Base-by-base conservation (phyloP, 1,284 basidiomycete species). In the Ceratobasidium sp. region DNA sequence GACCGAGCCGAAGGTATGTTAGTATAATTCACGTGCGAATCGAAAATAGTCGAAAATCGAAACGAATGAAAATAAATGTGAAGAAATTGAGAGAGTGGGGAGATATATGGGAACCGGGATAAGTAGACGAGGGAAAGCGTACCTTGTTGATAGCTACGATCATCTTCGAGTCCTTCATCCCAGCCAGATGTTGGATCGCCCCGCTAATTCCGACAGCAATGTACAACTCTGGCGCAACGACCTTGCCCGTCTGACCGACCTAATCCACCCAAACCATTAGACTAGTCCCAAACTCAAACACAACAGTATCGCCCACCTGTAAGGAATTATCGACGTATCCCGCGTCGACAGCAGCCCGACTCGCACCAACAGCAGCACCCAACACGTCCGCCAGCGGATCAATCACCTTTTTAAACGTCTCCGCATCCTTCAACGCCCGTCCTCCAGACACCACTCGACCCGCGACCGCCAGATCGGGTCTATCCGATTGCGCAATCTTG, bases 71-170 rank as follows among this genome's bases (percentile, higher is more conserved):
- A 64, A 74, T 5, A 20, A 62, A 46, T 12, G 0, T 74, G 66
- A 13, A 48, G 28, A 65, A 76, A 81, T 33, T 33, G 33, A 33
- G 33, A 33, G 33, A 33, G 33, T 4, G 33, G 33, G 33, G 33
- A 33, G 33, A 33, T 33, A 33, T 33, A 33, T 33, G 33, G 33
- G 33, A 33, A 33, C 33, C 4, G 33, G 2, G 33, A 33, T 33
- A 33, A 13, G 44, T 6, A 40, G 12, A 38, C 5, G 46, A 17
- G 40, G 42, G 15, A 52, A 3, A 15, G 79, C 83, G 71, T 77
- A 91, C 96, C 90, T 99, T 99, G 89, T 99, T 99, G 82, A 99
- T 92, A 7, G 98, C 97, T 40, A 98, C 97, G 81, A 99, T 99
- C 82, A 98, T 89, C 87, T 99, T 99, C 23, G 95, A 96, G 85